These are phyloP conservation scores for Aphanomyces stellatus DNA, from an alignment of 352 stramenopile species.

Conservation along the genomic window DNA sequence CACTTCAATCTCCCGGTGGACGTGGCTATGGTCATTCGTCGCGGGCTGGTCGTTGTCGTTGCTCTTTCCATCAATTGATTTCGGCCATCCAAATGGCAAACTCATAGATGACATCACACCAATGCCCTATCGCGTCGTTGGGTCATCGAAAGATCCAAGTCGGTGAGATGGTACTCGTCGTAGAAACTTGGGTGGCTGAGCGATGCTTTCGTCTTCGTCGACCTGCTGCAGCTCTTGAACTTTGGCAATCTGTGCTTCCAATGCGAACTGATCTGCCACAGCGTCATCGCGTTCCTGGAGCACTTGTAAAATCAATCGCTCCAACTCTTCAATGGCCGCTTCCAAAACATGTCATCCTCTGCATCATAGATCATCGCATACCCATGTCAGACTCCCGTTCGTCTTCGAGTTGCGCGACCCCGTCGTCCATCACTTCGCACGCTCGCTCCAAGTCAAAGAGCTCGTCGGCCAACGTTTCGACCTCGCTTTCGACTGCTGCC, in stretches of 20 bases:
- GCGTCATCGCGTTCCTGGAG: constrained; percentile 11
- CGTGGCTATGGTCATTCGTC: too few relatives aligned
- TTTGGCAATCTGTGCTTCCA: constrained; percentile 13
- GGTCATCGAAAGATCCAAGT: not conserved
- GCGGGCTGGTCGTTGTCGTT: too few relatives aligned
- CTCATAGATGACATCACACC: not conserved
- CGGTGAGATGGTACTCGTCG: not conserved
- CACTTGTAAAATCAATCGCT: not conserved
- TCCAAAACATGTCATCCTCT: not conserved
- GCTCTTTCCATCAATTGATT: too few relatives aligned
- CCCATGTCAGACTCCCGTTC: not conserved
- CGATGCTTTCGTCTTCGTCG: not conserved
- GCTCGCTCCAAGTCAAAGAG: constrained; percentile 10
- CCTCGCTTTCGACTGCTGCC: not conserved
- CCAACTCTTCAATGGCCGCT: not conserved
- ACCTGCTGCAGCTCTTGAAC: not conserved
- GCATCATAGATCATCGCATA: not conserved
- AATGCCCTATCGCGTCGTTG: not conserved
- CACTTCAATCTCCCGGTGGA: constrained; percentile 7
- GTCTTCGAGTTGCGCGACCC: not conserved
- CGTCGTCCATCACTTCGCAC: not conserved
- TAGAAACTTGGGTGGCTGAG: not conserved
- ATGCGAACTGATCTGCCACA: constrained; percentile 13
- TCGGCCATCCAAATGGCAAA: not conserved
- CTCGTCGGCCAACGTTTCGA: not conserved